Evolutionary conservation across 345 rosid species (phyloP).

Genomic region (Eutrema heterophyllum): DNA sequence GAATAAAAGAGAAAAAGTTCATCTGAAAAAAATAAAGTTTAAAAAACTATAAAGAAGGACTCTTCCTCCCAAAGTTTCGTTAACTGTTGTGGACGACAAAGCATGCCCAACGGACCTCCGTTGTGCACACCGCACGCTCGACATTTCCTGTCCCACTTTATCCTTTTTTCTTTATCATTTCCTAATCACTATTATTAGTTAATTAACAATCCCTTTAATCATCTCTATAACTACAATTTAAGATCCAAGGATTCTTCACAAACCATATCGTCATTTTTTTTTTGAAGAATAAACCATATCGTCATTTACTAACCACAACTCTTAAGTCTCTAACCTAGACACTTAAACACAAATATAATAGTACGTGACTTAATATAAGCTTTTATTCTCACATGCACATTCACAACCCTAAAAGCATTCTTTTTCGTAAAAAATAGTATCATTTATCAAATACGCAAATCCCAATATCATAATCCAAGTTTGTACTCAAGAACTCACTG

Average conservation of each 20-base stretch:
- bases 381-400: not conserved
- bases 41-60: conserved; percentile 1
- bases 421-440: not conserved
- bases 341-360: not conserved
- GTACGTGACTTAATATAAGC: not conserved
- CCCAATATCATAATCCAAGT: conserved; percentile 48
- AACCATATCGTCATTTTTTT: not conserved
- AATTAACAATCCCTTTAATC: not conserved
- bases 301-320: not conserved
- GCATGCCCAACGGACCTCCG: conserved; percentile 36
- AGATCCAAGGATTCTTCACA: not conserved
- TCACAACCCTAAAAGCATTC: not conserved
- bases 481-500: conserved; percentile 41
- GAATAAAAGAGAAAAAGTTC: not conserved
- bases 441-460: conserved; percentile 53
- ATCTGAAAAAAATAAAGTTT: not conserved
- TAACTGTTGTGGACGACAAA: conserved; percentile 24
- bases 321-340: not conserved
- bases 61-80: conserved; percentile 9
- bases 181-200: not conserved
- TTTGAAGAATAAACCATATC: not conserved
- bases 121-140: conserved; percentile 38
- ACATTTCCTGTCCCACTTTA: conserved; percentile 29
- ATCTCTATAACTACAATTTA: not conserved
- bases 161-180: not conserved